These are phyloP conservation scores for Podila clonocystis DNA, from an alignment of 192 early-diverging fungal species.

Conservation along the genomic window DNA sequence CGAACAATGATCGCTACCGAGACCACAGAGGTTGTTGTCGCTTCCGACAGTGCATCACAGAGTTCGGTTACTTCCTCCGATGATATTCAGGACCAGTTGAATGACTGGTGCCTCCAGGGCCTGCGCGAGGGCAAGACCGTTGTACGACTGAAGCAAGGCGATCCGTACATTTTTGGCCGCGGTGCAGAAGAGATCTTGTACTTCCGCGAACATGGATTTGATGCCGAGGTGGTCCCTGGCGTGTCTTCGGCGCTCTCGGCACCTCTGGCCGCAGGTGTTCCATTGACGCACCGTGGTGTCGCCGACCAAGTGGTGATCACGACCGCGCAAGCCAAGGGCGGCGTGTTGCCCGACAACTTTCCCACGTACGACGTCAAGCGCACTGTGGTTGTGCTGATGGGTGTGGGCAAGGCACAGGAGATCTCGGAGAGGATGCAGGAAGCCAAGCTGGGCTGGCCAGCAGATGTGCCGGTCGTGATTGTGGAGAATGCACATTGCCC, in stretches of 20 bases:
- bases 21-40: neutral
- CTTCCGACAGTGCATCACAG: neutral
- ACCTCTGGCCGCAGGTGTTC: slow-evolving; percentile 77
- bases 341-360: slow-evolving; percentile 75
- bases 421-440: slow-evolving; percentile 65
- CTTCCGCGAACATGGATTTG: slow-evolving; percentile 74
- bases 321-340: slow-evolving; percentile 81
- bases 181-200: slow-evolving; percentile 89
- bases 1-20: slow-evolving; percentile 20
- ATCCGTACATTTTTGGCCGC: slow-evolving; percentile 92
- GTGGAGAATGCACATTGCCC: slow-evolving; percentile 86
- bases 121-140: slow-evolving; percentile 73
- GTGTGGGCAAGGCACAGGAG: slow-evolving; percentile 74
- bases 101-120: slow-evolving; percentile 78
- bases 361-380: slow-evolving; percentile 72
- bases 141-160: slow-evolving; percentile 91
- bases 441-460: slow-evolving; percentile 66
- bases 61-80: slow-evolving; percentile 54
- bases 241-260: slow-evolving; percentile 82
- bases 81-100: slow-evolving; percentile 79
- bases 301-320: slow-evolving; percentile 88
- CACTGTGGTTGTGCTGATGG: slow-evolving; percentile 89
- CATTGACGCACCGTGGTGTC: slow-evolving; percentile 88
- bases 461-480: slow-evolving; percentile 74
- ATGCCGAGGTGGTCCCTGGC: slow-evolving; percentile 76